Conservation (phyloP, 805 yeast genomes). For the Cyberlindnera subsufficiens region DNA sequence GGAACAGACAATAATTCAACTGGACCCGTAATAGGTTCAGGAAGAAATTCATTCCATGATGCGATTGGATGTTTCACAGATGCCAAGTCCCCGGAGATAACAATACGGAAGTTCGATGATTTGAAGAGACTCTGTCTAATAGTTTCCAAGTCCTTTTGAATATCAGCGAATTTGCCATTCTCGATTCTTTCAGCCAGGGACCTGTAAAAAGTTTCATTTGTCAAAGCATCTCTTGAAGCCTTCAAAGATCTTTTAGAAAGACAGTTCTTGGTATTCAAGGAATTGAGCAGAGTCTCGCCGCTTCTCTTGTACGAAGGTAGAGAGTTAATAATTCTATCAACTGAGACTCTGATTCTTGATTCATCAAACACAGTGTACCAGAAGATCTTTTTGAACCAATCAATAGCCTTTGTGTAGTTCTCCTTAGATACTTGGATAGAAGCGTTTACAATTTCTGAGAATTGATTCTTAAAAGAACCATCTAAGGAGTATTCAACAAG, state of each 20-base stretch:
- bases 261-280: conserved; percentile 49
- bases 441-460: conserved; percentile 61
- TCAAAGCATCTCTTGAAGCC: conserved; percentile 59
- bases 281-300: conserved; percentile 52
- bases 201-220: conserved; percentile 53
- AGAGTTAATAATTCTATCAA: conserved; percentile 35
- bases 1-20: conserved; percentile 36
- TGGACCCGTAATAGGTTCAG: not conserved
- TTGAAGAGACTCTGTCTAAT: conserved; percentile 49
- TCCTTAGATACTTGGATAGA: conserved; percentile 53
- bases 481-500: conserved; percentile 54
- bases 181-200: conserved; percentile 43
- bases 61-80: conserved; percentile 50
- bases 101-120: conserved; percentile 54
- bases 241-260: conserved; percentile 57
- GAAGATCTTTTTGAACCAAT: conserved; percentile 68
- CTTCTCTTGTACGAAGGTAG: conserved; percentile 36
- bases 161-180: conserved; percentile 42
- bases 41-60: conserved; percentile 42
- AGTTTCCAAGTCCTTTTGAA: conserved; percentile 44
- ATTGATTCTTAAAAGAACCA: conserved; percentile 51
- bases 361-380: conserved; percentile 67
- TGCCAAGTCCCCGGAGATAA: conserved; percentile 64
- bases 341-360: conserved; percentile 57
- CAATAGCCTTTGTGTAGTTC: conserved; percentile 63